A percentile compares a stretch with the other conserved stretches of the same genome.
Conservation (phyloP, 352 stramenopile species). For the Phytophthora kernoviae region DNA sequence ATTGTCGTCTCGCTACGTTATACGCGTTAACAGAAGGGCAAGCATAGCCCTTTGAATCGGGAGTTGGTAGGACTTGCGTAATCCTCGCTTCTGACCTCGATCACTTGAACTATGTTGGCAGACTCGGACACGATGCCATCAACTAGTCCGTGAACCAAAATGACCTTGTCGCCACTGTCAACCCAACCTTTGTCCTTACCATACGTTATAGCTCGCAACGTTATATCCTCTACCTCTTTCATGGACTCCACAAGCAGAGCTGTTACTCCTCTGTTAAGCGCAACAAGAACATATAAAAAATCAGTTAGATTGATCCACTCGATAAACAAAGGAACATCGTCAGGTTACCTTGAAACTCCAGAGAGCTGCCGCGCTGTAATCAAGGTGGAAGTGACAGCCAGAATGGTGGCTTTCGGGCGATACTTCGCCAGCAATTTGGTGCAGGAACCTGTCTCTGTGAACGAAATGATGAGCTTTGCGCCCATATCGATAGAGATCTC, state of each 20-base stretch:
- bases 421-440: slow-evolving; percentile 98
- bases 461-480: slow-evolving; percentile 97
- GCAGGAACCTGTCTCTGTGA: slow-evolving; percentile 95
- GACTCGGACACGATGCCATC: slow-evolving; percentile 72
- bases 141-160: slow-evolving; percentile 90
- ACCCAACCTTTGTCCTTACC: slow-evolving; percentile 86
- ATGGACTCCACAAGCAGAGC: slow-evolving; percentile 75
- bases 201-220: slow-evolving; percentile 84
- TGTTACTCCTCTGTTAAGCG: slow-evolving; percentile 60
- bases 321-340: background rate
- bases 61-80: slow-evolving; percentile 77
- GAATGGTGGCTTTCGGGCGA: slow-evolving; percentile 84
- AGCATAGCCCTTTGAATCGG: slow-evolving; percentile 55
- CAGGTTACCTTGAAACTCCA: slow-evolving; percentile 73
- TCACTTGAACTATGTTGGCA: slow-evolving; percentile 92
- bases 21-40: slow-evolving; percentile 27
- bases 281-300: slow-evolving; percentile 4
- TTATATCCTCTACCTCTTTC: slow-evolving; percentile 85
- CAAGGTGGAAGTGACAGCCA: slow-evolving; percentile 87
- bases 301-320: slow-evolving; percentile 1
- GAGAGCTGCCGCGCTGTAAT: slow-evolving; percentile 74
- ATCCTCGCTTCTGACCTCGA: slow-evolving; percentile 69
- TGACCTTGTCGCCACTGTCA: slow-evolving; percentile 82
- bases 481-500: slow-evolving; percentile 97
- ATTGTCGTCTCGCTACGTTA: too few species aligned